Evolutionary conservation across 2,329 filamentous ascomycete species (phyloP).

Genomic region (Metarhizium sp.): DNA sequence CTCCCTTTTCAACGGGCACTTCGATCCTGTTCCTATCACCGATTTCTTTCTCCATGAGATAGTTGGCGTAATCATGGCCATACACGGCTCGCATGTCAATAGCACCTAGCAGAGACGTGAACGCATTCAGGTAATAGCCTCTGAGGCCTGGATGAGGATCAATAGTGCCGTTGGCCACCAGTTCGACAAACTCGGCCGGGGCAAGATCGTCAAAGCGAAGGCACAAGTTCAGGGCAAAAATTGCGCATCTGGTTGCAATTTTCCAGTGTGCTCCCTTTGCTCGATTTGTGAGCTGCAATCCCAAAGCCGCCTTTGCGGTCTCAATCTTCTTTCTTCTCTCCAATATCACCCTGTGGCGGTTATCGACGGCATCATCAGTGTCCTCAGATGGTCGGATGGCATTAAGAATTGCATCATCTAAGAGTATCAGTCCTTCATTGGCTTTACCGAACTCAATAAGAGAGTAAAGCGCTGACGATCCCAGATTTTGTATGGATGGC

Average conservation of each 20-base stretch:
- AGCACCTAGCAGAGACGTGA: constrained; percentile 69
- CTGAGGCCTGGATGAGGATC: constrained; percentile 84
- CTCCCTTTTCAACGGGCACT: constrained; percentile 62
- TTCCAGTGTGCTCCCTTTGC: constrained; percentile 89
- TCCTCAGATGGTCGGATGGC: constrained; percentile 61
- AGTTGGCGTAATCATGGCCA: constrained; percentile 79
- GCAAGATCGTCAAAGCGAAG: constrained; percentile 87
- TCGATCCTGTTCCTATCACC: constrained; percentile 66
- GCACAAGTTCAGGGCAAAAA: constrained; percentile 84
- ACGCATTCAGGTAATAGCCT: constrained; percentile 69
- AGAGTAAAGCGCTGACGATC: constrained; percentile 70
- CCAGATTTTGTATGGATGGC: constrained; percentile 85
- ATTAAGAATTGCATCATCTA: constrained; percentile 62
- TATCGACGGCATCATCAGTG: constrained; percentile 48
- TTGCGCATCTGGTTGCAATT: constrained; percentile 79
- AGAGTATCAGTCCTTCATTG: constrained; percentile 75
- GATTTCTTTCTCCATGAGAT: constrained; percentile 66
- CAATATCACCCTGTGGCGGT: constrained; percentile 60
- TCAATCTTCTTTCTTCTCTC: constrained; percentile 72
- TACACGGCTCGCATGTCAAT: constrained; percentile 82
- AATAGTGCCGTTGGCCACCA: constrained; percentile 74
- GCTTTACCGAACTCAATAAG: constrained; percentile 88
- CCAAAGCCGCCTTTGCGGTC: constrained; percentile 69
- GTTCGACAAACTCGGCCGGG: constrained; percentile 69
- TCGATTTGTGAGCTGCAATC: constrained; percentile 69